These are phyloP conservation scores for Mycosphaerella sp. DNA, from an alignment of 2,329 filamentous ascomycete genomes.

Conservation along the genomic window DNA sequence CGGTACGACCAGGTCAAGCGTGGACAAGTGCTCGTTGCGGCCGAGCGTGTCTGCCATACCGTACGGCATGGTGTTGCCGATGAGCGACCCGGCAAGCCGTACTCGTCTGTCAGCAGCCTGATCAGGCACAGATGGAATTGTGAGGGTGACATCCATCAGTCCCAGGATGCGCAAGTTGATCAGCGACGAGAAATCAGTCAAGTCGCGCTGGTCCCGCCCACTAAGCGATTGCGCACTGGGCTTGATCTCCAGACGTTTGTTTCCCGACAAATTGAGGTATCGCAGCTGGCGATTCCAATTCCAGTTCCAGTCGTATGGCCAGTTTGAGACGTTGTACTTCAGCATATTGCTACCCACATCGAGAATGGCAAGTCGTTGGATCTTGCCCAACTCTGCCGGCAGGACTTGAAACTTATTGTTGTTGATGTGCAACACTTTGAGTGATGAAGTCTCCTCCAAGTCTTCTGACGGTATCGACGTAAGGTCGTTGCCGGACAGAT, in stretches of 20 bases:
- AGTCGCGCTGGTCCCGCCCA: constrained; percentile 55
- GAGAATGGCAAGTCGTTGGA: constrained; percentile 82
- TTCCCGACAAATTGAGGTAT: constrained; percentile 93
- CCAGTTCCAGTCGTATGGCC: constrained; percentile 99
- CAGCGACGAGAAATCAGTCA: constrained; percentile 87
- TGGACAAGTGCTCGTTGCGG: constrained; percentile 88
- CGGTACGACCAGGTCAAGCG: constrained; percentile 90
- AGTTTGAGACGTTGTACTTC: constrained; percentile 99
- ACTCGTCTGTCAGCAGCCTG: constrained; percentile 93
- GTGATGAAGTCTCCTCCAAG: constrained; percentile 76
- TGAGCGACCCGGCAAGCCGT: constrained; percentile 89
- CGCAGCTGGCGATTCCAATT: constrained; percentile 94
- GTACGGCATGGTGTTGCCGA: constrained; percentile 76
- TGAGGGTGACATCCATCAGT: constrained; percentile 96
- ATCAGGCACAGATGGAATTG: constrained; percentile 86
- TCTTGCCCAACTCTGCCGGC: constrained; percentile 89
- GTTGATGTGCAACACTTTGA: constrained; percentile 92
- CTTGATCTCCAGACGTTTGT: constrained; percentile 90
- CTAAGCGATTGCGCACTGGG: constrained; percentile 51
- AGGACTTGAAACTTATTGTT: constrained; percentile 96
- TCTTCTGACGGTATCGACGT: constrained; percentile 90
- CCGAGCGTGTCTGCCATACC: constrained; percentile 97
- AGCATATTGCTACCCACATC: constrained; percentile 92
- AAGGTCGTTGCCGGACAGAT: constrained; percentile 90
- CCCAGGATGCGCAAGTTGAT: constrained; percentile 80